Evolutionary conservation across 2,329 filamentous ascomycete species (phyloP).

Genomic region (Fusarium dimerum): DNA sequence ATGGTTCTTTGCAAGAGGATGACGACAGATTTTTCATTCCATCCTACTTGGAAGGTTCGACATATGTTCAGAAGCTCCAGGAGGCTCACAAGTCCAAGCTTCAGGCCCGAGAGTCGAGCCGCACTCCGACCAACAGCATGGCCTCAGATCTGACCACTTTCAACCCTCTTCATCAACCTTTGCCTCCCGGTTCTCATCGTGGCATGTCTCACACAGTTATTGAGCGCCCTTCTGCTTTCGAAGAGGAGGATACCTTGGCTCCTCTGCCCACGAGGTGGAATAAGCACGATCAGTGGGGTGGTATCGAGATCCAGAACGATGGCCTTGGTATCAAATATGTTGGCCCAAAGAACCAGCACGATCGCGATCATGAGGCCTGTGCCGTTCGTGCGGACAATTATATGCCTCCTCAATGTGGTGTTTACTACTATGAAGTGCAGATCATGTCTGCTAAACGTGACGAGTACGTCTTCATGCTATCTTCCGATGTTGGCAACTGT

Average conservation of each 20-base stretch:
- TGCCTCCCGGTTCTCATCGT: constrained; percentile 59
- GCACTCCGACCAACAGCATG: constrained; percentile 19
- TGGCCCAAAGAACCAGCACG: constrained; percentile 46
- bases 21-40: constrained; percentile 71
- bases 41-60: constrained; percentile 77
- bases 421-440: constrained; percentile 87
- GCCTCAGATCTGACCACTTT: constrained; percentile 49
- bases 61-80: constrained; percentile 75
- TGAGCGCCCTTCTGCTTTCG: constrained; percentile 66
- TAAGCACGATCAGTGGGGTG: constrained; percentile 70
- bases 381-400: constrained; percentile 80
- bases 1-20: constrained; percentile 26
- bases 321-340: constrained; percentile 70
- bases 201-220: constrained; percentile 84
- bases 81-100: constrained; percentile 66
- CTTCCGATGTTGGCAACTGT: background rate
- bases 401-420: constrained; percentile 86
- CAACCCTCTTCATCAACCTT: constrained; percentile 34
- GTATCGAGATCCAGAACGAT: constrained; percentile 73
- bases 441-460: constrained; percentile 53
- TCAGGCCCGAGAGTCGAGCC: constrained; percentile 48
- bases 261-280: constrained; percentile 84
- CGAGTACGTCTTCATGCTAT: constrained; percentile 48
- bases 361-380: constrained; percentile 72
- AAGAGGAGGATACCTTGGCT: constrained; percentile 60